These are phyloP conservation scores for Capsicum rhomboideum DNA, from an alignment of 257 asterid species.

Conservation along the genomic window DNA sequence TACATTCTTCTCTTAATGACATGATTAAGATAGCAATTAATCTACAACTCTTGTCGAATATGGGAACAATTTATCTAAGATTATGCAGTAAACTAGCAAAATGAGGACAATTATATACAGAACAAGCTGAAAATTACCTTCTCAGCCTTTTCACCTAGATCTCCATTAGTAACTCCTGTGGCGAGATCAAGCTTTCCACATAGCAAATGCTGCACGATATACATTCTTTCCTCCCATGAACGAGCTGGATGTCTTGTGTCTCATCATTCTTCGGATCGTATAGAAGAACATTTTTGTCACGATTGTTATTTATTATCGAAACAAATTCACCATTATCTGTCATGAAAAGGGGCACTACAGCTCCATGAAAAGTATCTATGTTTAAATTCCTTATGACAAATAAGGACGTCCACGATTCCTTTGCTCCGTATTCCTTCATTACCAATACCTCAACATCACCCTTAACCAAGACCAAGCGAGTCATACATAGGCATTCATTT, in stretches of 20 bases:
- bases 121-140: background rate
- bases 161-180: background rate
- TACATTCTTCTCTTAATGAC: background rate
- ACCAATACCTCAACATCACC: background rate
- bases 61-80: background rate
- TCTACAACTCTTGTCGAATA: background rate
- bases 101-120: background rate
- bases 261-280: background rate
- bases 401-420: background rate
- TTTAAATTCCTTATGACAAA: background rate
- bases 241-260: background rate
- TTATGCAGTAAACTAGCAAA: background rate
- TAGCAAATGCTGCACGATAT: background rate
- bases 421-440: background rate
- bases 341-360: background rate
- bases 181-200: background rate
- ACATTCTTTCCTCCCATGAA: no score
- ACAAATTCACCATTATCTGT: background rate
- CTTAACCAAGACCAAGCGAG: background rate
- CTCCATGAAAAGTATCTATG: background rate
- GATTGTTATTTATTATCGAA: no score
- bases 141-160: conserved; percentile 24
- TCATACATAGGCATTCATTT: background rate
- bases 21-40: background rate
- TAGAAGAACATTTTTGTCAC: background rate